A percentile compares a stretch with the other conserved stretches of the same genome.
Conservation (phyloP, 2,329 filamentous ascomycete genomes). For the Ciborinia camelliae region DNA sequence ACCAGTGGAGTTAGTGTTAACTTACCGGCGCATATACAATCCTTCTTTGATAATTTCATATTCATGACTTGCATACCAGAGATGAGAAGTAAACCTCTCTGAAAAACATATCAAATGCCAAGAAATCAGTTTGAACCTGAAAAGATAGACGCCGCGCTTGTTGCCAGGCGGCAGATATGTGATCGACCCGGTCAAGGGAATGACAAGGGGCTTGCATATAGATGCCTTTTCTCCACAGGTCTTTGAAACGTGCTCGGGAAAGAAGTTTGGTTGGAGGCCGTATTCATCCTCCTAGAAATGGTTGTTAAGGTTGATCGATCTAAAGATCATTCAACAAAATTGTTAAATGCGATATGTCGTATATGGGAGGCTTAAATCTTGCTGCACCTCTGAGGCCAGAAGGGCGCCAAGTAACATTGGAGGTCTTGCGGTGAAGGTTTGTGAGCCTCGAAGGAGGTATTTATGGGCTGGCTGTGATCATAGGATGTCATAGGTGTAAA, state of each 20-base stretch:
- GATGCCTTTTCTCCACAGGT: background rate
- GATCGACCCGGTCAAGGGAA: background rate
- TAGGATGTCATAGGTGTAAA: background rate
- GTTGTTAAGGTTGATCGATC: background rate
- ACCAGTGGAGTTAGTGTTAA: background rate
- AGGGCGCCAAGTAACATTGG: background rate
- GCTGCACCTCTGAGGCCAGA: no score
- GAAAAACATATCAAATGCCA: background rate
- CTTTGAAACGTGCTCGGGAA: background rate
- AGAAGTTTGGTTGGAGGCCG: background rate
- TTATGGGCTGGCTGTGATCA: background rate
- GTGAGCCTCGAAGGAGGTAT: background rate
- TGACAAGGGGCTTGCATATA: background rate
- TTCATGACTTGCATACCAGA: background rate
- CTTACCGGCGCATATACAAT: background rate
- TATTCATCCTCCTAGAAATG: background rate
- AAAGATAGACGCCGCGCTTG: conserved; percentile 6
- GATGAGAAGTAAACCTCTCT: background rate
- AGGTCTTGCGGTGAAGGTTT: background rate
- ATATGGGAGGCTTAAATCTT: background rate
- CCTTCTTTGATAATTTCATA: background rate
- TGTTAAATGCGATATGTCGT: background rate
- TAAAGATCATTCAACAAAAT: background rate
- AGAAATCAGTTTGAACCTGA: background rate
- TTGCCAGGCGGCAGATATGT: conserved; percentile 8